Evolutionary conservation across 179 eudicot genomes (phyloP).

Genomic region (Sideroxylon spinosum): DNA sequence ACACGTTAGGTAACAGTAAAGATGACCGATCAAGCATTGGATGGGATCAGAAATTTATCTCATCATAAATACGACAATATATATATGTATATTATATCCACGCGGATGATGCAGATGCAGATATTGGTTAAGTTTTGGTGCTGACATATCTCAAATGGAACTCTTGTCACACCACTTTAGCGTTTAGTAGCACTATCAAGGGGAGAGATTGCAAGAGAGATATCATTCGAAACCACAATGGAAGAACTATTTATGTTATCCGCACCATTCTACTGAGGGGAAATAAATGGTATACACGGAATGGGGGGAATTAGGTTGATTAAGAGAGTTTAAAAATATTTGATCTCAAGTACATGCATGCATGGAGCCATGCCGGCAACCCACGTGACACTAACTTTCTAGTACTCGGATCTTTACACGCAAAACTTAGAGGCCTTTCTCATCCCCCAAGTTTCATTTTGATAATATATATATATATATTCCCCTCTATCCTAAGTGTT

Average conservation of each 20-base stretch:
- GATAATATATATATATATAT: too few relatives aligned
- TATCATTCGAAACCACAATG: neutral
- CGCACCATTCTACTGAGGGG: neutral
- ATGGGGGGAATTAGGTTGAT: neutral
- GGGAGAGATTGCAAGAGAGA: neutral
- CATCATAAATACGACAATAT: too few relatives aligned
- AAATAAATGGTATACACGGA: too few relatives aligned
- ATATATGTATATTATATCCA: neutral
- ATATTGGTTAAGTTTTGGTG: constrained; percentile 21
- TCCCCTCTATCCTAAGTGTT: neutral
- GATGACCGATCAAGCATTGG: too few relatives aligned
- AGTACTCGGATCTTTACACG: constrained; percentile 8
- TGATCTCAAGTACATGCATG: neutral
- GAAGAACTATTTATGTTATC: neutral
- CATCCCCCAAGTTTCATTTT: constrained; percentile 22
- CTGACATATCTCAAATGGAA: neutral
- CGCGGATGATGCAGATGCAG: too few relatives aligned
- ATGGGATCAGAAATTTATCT: too few relatives aligned
- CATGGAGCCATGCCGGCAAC: neutral
- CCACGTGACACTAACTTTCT: constrained; percentile 39
- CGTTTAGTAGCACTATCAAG: constrained; percentile 20
- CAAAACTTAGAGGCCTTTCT: constrained; percentile 28
- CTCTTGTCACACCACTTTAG: constrained; percentile 28
- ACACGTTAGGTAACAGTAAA: too few relatives aligned
- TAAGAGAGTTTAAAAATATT: neutral